A percentile compares a stretch with the other conserved stretches of the same genome.
phyloP scores from a whole-genome alignment of 352 stramenopile genomes.

The Globisporangium yorkense region DNA sequence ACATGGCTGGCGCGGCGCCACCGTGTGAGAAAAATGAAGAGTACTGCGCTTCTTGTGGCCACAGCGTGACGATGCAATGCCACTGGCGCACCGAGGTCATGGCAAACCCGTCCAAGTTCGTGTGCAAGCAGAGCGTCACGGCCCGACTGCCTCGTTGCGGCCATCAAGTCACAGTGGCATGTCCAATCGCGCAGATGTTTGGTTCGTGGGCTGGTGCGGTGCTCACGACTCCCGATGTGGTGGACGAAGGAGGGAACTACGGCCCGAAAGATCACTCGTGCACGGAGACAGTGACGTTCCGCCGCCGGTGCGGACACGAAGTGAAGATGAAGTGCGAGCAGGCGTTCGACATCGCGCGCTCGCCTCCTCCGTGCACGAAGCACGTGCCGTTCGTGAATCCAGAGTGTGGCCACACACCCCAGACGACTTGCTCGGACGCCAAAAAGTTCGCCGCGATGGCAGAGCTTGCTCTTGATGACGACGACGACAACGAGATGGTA shows the following conservation, averaged over 20 bases:
- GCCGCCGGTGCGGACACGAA: conserved; percentile 55
- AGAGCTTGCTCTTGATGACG: conserved; percentile 3
- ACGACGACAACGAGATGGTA: not conserved
- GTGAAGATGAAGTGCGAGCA: conserved; percentile 47
- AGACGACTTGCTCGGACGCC: conserved; percentile 46
- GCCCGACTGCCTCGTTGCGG: conserved; percentile 58
- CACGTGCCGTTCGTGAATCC: conserved; percentile 44
- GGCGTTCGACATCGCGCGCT: conserved; percentile 61
- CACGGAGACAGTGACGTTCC: conserved; percentile 47
- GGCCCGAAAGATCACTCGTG: conserved; percentile 71
- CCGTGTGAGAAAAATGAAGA: conserved; percentile 52
- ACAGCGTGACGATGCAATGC: conserved; percentile 53
- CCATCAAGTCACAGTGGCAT: conserved; percentile 44
- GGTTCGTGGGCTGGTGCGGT: conserved; percentile 39
- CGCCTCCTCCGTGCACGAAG: conserved; percentile 38
- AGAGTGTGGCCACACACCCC: conserved; percentile 60
- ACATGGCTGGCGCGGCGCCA: conserved; percentile 28
- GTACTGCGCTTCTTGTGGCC: conserved; percentile 59
- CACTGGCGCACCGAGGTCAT: conserved; percentile 39
- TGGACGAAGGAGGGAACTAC: conserved; percentile 57
- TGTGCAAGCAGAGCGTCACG: conserved; percentile 49
- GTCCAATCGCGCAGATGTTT: conserved; percentile 36
- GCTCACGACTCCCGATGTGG: conserved; percentile 26
- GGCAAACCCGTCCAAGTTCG: conserved; percentile 21
- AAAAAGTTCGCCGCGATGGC: conserved; percentile 7